Percentiles rank a stretch among this genome's conserved stretches.
Conservation (phyloP, 2,329 filamentous ascomycete genomes). For the Coniochaeta sp. region DNA sequence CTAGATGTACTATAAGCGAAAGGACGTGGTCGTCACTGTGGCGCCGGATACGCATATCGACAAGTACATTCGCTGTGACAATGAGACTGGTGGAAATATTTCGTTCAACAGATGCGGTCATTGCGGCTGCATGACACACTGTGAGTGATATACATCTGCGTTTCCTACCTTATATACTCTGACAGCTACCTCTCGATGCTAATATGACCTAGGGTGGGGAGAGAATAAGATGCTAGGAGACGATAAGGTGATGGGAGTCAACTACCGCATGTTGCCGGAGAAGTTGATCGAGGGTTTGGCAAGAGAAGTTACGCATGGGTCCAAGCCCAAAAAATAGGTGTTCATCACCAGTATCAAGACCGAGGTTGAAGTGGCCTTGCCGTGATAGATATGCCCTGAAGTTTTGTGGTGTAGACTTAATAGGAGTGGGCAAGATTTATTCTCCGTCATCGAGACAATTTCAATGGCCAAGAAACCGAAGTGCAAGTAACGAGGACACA, state of each 20-base stretch:
- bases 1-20: constrained; percentile 13
- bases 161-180: no score
- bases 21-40: constrained; percentile 4
- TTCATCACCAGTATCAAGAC: neutral
- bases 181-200: no score
- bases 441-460: no score
- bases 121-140: constrained; percentile 13
- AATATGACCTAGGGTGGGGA: neutral
- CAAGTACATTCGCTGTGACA: neutral
- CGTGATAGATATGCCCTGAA: no score
- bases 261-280: neutral
- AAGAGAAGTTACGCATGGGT: neutral
- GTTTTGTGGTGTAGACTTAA: no score
- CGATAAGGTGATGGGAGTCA: neutral
- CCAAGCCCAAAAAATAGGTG: neutral
- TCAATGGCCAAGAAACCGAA: neutral
- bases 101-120: constrained; percentile 10
- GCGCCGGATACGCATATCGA: neutral
- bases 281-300: neutral
- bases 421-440: no score
- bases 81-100: neutral
- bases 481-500: neutral
- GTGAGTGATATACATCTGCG: neutral
- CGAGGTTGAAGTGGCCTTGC: no score
- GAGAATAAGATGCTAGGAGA: neutral